A percentile compares a stretch with the other conserved stretches of the same genome.
phyloP scores from a whole-genome alignment of 1,139 yeast genomes.

The Sugiyamaella sp. region DNA sequence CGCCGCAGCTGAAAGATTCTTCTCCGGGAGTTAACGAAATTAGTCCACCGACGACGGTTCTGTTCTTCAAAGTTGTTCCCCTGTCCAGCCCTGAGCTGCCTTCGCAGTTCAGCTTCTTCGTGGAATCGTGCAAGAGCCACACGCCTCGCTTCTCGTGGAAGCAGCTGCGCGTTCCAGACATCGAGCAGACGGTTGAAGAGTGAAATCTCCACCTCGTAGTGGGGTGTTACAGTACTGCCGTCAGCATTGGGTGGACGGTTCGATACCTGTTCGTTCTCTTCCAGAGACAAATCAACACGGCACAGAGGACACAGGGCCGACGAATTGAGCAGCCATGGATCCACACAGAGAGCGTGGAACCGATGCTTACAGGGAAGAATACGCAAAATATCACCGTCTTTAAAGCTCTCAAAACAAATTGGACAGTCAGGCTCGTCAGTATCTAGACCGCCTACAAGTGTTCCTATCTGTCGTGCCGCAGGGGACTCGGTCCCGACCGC shows the following conservation, averaged over 20 bases:
- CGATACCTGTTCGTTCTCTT: slow-evolving; percentile 33
- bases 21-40: slow-evolving; percentile 35
- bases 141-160: slow-evolving; percentile 41
- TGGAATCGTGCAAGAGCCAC: slow-evolving; percentile 39
- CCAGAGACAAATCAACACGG: slow-evolving; percentile 56
- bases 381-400: slow-evolving; percentile 61
- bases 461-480: slow-evolving; percentile 8
- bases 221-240: slow-evolving; percentile 30
- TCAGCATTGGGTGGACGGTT: slow-evolving; percentile 32
- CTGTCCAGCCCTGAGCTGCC: slow-evolving; percentile 30
- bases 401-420: slow-evolving; percentile 65
- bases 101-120: slow-evolving; percentile 39
- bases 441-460: slow-evolving; percentile 40
- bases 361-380: slow-evolving; percentile 82
- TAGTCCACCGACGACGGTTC: slow-evolving; percentile 33
- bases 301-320: slow-evolving; percentile 86
- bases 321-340: slow-evolving; percentile 77
- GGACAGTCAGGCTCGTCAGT: slow-evolving; percentile 73
- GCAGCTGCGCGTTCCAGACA: slow-evolving; percentile 42
- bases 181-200: slow-evolving; percentile 40
- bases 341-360: slow-evolving; percentile 77
- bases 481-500: neutral
- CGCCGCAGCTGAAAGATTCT: slow-evolving; percentile 22
- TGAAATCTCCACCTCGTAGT: slow-evolving; percentile 37
- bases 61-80: slow-evolving; percentile 27